These are phyloP conservation scores for Fusarium napiforme DNA, from an alignment of 2,329 filamentous ascomycete genomes.

Conservation along the genomic window DNA sequence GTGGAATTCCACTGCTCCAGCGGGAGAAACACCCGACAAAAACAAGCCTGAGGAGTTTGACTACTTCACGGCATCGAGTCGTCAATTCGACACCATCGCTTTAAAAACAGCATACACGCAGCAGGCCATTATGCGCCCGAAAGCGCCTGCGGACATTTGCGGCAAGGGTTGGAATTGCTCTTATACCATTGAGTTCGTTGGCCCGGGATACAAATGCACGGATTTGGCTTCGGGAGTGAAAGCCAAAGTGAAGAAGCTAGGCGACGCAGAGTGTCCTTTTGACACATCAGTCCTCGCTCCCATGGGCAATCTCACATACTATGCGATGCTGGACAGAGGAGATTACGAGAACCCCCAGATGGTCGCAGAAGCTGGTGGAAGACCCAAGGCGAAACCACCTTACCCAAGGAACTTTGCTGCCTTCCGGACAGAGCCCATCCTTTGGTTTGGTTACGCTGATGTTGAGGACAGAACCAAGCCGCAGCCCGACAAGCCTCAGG, in stretches of 20 bases:
- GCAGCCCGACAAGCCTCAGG: constrained; percentile 19
- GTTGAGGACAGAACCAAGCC: constrained; percentile 31
- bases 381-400: constrained; percentile 22
- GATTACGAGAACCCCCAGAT: constrained; percentile 38
- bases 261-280: constrained; percentile 33
- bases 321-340: constrained; percentile 31
- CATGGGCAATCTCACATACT: constrained; percentile 37
- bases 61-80: constrained; percentile 36
- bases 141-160: constrained; percentile 34
- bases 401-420: constrained; percentile 38
- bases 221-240: constrained; percentile 27
- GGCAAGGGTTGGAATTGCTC: constrained; percentile 43
- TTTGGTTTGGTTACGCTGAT: constrained; percentile 42
- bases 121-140: constrained; percentile 31
- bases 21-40: neutral
- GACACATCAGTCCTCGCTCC: constrained; percentile 33
- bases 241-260: constrained; percentile 27
- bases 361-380: constrained; percentile 8
- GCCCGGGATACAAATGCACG: constrained; percentile 38
- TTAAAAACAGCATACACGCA: constrained; percentile 32
- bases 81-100: constrained; percentile 35
- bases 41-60: constrained; percentile 35
- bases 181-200: constrained; percentile 35
- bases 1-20: constrained; percentile 37
- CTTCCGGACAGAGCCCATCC: constrained; percentile 40